Base-by-base conservation (phyloP, 2,329 filamentous ascomycete genomes). In the Rugonectria rugulosa region DNA sequence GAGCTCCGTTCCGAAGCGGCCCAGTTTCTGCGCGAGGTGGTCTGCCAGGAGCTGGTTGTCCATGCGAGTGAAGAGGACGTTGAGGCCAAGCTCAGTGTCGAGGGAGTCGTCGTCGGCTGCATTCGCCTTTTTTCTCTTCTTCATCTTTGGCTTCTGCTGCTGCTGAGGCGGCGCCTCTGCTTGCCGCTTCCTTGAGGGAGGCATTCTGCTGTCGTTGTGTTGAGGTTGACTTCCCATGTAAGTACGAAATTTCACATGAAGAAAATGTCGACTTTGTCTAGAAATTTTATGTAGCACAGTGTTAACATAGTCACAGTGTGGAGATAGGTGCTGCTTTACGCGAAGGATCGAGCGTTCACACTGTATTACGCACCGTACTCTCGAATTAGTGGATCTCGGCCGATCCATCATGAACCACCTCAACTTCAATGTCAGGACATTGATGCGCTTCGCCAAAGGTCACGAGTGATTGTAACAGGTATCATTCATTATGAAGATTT, bases 21-120 rank as follows among this genome's bases (percentile, higher is more conserved):
- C 86, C 48, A 91, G 88, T 69, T 90, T 86, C 69, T 95, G 88
- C 6, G 90, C 90, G 59, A 97, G 80, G 72, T 97, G 88, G 72
- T 97, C 94, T 2, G 93, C 91, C 41, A 97, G 78, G 36, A 97
- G 80, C 62, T 88, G 85, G 57, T 86, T 88, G 72, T 97, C 91
- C 88, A 97, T 93, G 57, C 86, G 85, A 38, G 87, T 85, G 70
- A 97, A 90, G 4, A 90, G 85, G 61, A 85, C 86, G 75, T 97
- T 96, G 63, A 97, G 78, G 6, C 89, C 88, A 27, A 88, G 84
- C 66, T 92, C 86, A 37, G 86, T 81, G 69, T 92, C 87, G 54
- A 88, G 72, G 23, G 82, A 75, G 20, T 78, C 79, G 42, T 88
- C 84, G 36, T 85, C 80, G 64, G 56, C 82, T 78, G 49, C 77